Percentiles rank a stretch among this genome's conserved stretches.
These are phyloP conservation scores for Arthrinium puccinioides DNA, from an alignment of 2,329 filamentous ascomycete genomes.

Conservation along the genomic window DNA sequence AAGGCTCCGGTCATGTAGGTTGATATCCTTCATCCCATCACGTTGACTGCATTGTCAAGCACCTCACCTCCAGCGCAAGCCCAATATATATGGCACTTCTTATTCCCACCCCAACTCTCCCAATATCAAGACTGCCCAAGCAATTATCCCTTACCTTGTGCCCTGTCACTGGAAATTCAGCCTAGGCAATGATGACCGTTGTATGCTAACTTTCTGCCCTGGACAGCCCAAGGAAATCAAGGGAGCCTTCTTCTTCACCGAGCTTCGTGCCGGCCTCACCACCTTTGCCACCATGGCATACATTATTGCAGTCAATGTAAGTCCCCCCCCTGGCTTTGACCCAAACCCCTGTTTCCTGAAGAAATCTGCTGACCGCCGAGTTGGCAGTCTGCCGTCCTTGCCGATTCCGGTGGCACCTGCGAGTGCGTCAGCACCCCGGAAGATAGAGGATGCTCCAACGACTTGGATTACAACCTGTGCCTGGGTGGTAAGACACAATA, in stretches of 20 bases:
- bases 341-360: no score
- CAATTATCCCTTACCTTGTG: no score
- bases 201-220: no score
- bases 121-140: neutral
- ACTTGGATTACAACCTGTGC: constrained; percentile 35
- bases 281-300: constrained; percentile 81
- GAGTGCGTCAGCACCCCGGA: constrained; percentile 43
- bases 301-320: constrained; percentile 68
- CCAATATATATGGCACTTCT: no score
- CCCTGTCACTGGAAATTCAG: no score
- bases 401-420: constrained; percentile 72
- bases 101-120: no score
- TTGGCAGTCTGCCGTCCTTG: constrained; percentile 59
- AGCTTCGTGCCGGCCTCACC: constrained; percentile 71
- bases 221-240: constrained; percentile 58
- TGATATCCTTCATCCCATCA: neutral
- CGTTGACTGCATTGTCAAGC: neutral
- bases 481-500: constrained; percentile 33
- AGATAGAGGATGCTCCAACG: constrained; percentile 37
- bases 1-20: constrained; percentile 57
- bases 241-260: constrained; percentile 65
- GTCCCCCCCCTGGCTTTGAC: constrained; percentile 11
- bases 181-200: no score
- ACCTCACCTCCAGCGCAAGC: no score
- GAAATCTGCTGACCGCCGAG: neutral